Evolutionary conservation across 2,329 filamentous ascomycete genomes (phyloP).

Genomic region (Talaromyces sp.): DNA sequence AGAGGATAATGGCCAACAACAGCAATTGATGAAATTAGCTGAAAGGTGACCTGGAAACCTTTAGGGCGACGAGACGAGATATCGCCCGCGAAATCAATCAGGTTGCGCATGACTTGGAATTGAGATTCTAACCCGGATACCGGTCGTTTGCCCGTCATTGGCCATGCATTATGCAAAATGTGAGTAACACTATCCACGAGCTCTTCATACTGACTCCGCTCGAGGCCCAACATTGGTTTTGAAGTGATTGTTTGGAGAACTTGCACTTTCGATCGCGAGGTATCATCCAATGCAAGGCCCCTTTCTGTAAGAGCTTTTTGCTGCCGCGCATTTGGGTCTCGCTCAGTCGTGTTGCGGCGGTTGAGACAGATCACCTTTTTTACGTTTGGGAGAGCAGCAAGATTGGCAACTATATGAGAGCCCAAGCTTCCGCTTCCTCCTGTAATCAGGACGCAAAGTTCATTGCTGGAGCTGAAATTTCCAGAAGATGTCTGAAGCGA

Average conservation of each 20-base stretch:
- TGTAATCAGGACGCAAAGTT: constrained; percentile 34
- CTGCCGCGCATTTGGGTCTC: constrained; percentile 27
- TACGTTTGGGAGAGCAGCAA: constrained; percentile 26
- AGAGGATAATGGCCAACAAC: constrained; percentile 31
- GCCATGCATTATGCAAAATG: constrained; percentile 35
- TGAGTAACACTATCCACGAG: constrained; percentile 43
- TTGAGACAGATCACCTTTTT: constrained; percentile 45
- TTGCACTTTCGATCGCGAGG: constrained; percentile 30
- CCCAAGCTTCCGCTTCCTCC: constrained; percentile 39
- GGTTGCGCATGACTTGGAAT: constrained; percentile 44
- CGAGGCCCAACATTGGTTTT: constrained; percentile 46
- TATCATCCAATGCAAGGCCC: constrained; percentile 18
- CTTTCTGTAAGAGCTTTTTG: constrained; percentile 23
- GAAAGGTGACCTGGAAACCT: constrained; percentile 27
- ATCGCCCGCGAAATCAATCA: constrained; percentile 43
- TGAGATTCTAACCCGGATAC: constrained; percentile 20
- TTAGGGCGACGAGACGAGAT: constrained; percentile 17
- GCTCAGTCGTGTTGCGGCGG: constrained; percentile 25
- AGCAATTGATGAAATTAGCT: constrained; percentile 40
- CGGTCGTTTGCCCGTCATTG: constrained; percentile 19
- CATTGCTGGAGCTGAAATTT: neutral
- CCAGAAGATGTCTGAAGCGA: neutral
- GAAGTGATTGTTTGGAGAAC: constrained; percentile 49
- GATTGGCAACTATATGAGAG: constrained; percentile 34
- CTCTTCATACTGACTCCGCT: constrained; percentile 28